These are phyloP conservation scores for Colletotrichum endophyticum DNA, from an alignment of 2,329 filamentous ascomycete genomes.

Conservation along the genomic window DNA sequence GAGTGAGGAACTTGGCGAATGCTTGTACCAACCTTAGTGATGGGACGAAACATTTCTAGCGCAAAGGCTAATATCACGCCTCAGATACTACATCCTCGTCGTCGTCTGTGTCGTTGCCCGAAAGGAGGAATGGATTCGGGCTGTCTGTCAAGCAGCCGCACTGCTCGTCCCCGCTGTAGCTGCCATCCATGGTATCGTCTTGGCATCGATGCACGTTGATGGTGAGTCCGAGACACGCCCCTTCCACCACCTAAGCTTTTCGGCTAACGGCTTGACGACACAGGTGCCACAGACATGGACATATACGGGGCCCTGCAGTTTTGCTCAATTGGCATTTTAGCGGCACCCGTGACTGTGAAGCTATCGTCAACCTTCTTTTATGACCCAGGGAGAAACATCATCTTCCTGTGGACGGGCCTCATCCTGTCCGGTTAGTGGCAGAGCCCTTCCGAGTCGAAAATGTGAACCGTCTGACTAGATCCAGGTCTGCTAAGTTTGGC, in stretches of 20 bases:
- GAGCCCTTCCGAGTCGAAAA: background rate
- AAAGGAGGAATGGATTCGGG: slow-evolving; percentile 65
- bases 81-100: slow-evolving; percentile 68
- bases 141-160: slow-evolving; percentile 67
- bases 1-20: background rate
- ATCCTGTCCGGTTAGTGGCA: slow-evolving; percentile 58
- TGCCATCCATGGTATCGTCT: slow-evolving; percentile 66
- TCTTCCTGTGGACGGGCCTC: slow-evolving; percentile 69
- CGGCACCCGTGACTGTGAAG: slow-evolving; percentile 66
- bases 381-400: slow-evolving; percentile 66
- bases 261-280: background rate
- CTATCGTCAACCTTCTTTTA: slow-evolving; percentile 69
- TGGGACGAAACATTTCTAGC: background rate
- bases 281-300: slow-evolving; percentile 71
- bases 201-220: slow-evolving; percentile 63
- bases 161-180: slow-evolving; percentile 68
- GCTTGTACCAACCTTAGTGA: background rate
- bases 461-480: background rate
- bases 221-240: slow-evolving; percentile 43
- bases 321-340: slow-evolving; percentile 69
- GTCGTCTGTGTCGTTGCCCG: slow-evolving; percentile 67
- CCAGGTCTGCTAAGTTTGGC: slow-evolving; percentile 64
- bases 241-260: background rate
- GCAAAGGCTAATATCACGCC: background rate
- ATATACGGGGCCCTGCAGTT: slow-evolving; percentile 72